Conservation (phyloP, 2,329 filamentous ascomycete species). For the Pestalotiopsis sp. region DNA sequence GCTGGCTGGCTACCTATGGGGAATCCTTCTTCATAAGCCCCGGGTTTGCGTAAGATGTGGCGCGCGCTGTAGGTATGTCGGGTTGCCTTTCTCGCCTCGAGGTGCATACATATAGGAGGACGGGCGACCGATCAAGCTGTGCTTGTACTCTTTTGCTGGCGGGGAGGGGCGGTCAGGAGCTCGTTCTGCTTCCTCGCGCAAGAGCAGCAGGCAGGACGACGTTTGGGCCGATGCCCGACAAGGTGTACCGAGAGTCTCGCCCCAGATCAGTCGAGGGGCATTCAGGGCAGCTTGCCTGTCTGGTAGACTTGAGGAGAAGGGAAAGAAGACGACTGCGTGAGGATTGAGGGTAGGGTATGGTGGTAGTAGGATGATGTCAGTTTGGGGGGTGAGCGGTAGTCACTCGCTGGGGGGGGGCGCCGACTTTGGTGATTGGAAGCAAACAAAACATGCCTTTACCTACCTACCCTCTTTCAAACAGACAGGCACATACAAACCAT, state of each 20-base stretch:
- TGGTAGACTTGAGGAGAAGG: too few species aligned
- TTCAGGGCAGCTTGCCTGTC: background rate
- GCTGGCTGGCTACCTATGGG: background rate
- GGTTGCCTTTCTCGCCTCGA: background rate
- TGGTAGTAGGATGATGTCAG: background rate
- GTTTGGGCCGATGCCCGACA: background rate
- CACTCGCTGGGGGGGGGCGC: background rate
- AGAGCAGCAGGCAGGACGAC: background rate
- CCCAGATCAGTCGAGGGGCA: background rate
- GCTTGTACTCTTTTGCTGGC: background rate
- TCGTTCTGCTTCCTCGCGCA: background rate
- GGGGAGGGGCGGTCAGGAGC: background rate
- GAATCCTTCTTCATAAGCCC: slow-evolving; percentile 7
- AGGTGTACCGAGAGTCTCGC: background rate
- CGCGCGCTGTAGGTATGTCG: background rate
- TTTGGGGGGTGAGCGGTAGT: background rate
- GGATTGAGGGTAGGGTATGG: background rate
- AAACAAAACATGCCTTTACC: background rate
- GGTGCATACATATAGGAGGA: background rate
- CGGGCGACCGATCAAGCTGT: background rate
- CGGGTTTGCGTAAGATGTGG: background rate
- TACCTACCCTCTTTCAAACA: background rate
- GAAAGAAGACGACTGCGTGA: too few species aligned
- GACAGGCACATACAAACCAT: too few species aligned
- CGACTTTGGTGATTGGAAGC: background rate